Evolutionary conservation across 495 filamentous ascomycete genomes (phyloP).

Genomic region (Aeminium ludgeri): DNA sequence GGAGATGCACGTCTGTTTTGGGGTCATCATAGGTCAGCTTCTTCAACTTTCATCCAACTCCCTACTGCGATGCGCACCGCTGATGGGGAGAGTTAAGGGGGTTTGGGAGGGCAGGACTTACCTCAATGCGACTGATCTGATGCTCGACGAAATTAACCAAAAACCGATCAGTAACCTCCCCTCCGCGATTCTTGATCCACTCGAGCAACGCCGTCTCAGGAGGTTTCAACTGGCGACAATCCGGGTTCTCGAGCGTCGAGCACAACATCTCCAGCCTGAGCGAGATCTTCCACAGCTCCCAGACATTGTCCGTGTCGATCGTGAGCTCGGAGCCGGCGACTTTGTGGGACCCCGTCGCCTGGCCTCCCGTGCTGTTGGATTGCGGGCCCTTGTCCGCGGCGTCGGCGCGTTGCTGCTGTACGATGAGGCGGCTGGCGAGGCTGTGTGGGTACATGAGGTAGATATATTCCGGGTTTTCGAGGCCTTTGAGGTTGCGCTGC

Average conservation of each 20-base stretch:
- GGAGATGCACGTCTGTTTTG: slow-evolving; percentile 26
- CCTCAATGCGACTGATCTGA: slow-evolving; percentile 88
- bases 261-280: slow-evolving; percentile 85
- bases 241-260: slow-evolving; percentile 57
- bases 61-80: no score
- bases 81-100: no score
- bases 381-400: slow-evolving; percentile 28
- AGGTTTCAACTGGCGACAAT: slow-evolving; percentile 37
- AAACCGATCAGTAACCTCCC: slow-evolving; percentile 74
- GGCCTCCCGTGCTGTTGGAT: slow-evolving; percentile 31
- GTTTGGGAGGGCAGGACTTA: slow-evolving; percentile 33
- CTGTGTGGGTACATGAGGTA: slow-evolving; percentile 85
- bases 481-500: slow-evolving; percentile 80
- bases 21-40: no score
- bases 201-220: slow-evolving; percentile 70
- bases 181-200: slow-evolving; percentile 64
- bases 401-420: slow-evolving; percentile 36
- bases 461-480: slow-evolving; percentile 92
- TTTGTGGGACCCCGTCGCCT: no score
- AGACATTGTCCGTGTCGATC: slow-evolving; percentile 68
- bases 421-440: slow-evolving; percentile 61
- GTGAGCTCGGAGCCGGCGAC: slow-evolving; percentile 22
- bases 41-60: no score
- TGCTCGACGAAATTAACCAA: slow-evolving; percentile 79
- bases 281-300: slow-evolving; percentile 78